These are phyloP conservation scores for Starmerella sirachaensis DNA, from an alignment of 805 yeast species.

Conservation along the genomic window DNA sequence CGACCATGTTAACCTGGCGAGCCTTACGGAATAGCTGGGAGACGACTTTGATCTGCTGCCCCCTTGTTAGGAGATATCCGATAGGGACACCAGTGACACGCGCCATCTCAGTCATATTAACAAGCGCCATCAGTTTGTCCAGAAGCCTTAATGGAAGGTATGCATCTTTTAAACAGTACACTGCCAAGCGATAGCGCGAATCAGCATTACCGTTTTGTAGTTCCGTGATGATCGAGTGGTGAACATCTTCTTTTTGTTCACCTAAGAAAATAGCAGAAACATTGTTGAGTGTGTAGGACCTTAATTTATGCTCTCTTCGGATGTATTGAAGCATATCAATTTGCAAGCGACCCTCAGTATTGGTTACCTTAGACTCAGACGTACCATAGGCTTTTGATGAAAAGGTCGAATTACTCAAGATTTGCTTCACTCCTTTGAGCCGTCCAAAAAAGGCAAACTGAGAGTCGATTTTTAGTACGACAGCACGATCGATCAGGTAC, in stretches of 20 bases:
- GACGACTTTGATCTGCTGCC: conserved; percentile 95
- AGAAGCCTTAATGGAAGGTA: conserved; percentile 75
- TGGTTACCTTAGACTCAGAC: conserved; percentile 78
- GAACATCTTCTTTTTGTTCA: conserved; percentile 97
- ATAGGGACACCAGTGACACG: conserved; percentile 98
- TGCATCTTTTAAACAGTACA: conserved; percentile 94
- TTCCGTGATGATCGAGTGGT: conserved; percentile 90
- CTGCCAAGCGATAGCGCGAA: conserved; percentile 89
- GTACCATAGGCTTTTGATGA: conserved; percentile 95
- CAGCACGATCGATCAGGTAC: conserved; percentile 77
- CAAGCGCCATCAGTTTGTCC: conserved; percentile 90
- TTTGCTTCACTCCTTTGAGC: conserved; percentile 54
- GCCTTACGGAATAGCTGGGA: conserved; percentile 94
- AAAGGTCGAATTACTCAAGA: conserved; percentile 67
- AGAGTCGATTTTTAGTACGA: conserved; percentile 45
- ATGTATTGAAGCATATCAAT: conserved; percentile 83
- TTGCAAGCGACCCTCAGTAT: conserved; percentile 93
- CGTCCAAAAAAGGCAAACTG: conserved; percentile 84
- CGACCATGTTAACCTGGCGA: conserved; percentile 67
- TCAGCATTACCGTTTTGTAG: conserved; percentile 86
- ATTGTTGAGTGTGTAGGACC: conserved; percentile 89
- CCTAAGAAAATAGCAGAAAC: conserved; percentile 88
- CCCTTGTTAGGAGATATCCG: conserved; percentile 74
- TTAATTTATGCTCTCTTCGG: conserved; percentile 86
- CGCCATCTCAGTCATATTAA: conserved; percentile 98